Percentiles rank a stretch among this genome's conserved stretches.
Evolutionary conservation across 805 yeast species (phyloP).

Genomic region (Yarrowia osloensis): DNA sequence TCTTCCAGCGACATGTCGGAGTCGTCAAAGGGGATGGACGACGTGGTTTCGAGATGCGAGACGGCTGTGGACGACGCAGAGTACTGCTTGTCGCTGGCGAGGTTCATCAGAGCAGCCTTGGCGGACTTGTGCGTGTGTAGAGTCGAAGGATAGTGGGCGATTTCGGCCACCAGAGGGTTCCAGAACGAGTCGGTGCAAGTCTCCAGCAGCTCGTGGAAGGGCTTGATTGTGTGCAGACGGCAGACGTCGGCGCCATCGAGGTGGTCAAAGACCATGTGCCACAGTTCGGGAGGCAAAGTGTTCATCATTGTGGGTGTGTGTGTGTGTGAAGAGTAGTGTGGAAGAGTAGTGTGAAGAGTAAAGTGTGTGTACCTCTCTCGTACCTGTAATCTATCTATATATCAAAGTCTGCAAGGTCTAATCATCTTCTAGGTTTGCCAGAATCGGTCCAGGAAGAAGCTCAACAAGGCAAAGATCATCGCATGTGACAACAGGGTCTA

Average conservation of each 20-base stretch:
- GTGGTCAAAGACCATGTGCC: slow-evolving; percentile 14
- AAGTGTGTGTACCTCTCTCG: not conserved
- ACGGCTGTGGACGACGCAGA: not conserved
- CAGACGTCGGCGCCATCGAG: slow-evolving; percentile 1
- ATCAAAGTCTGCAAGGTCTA: no score
- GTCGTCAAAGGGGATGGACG: not conserved
- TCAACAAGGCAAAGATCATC: slow-evolving; percentile 12
- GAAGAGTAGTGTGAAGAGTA: not conserved
- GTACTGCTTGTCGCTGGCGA: not conserved
- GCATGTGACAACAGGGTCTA: slow-evolving; percentile 19
- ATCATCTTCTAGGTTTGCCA: not conserved
- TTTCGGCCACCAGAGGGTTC: not conserved
- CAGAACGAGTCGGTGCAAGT: not conserved
- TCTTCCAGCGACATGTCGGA: not conserved
- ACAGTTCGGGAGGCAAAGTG: not conserved
- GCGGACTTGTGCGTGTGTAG: not conserved
- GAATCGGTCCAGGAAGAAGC: not conserved
- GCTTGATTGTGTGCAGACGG: not conserved
- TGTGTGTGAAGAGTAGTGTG: not conserved
- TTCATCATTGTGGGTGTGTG: not conserved
- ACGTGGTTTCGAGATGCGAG: not conserved
- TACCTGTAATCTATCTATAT: not conserved
- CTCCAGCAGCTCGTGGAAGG: slow-evolving; percentile 7
- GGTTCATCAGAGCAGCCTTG: not conserved
- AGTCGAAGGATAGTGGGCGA: not conserved